Conservation (phyloP, 345 rosid genomes). For the Lepidium sativum region DNA sequence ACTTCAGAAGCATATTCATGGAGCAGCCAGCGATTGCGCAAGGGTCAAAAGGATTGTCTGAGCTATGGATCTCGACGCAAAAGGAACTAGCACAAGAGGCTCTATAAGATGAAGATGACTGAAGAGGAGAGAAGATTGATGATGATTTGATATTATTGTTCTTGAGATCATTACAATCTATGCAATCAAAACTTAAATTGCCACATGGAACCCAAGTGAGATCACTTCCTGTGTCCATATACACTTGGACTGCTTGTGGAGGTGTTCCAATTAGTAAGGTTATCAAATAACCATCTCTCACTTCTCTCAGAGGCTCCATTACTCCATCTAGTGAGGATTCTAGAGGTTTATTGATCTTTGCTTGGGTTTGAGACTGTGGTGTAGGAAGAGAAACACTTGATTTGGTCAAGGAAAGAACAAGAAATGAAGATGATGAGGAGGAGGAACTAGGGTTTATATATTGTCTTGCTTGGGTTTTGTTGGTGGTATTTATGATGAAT, state of each 20-base stretch:
- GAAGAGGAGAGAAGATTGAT: slow-evolving; percentile 49
- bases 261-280: slow-evolving; percentile 70
- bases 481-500: slow-evolving; percentile 8
- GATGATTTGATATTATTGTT: slow-evolving; percentile 28
- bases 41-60: slow-evolving; percentile 64
- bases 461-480: slow-evolving; percentile 31
- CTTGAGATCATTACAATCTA: slow-evolving; percentile 57
- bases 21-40: slow-evolving; percentile 71
- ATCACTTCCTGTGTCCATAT: slow-evolving; percentile 88
- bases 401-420: slow-evolving; percentile 46
- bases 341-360: slow-evolving; percentile 18
- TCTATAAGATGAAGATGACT: slow-evolving; percentile 48
- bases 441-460: slow-evolving; percentile 23
- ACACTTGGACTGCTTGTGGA: slow-evolving; percentile 62
- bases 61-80: slow-evolving; percentile 59
- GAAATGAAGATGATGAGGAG: slow-evolving; percentile 14
- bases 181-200: slow-evolving; percentile 59
- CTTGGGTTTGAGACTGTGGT: slow-evolving; percentile 27
- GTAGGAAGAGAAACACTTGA: slow-evolving; percentile 34
- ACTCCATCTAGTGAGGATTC: slow-evolving; percentile 23
- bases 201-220: slow-evolving; percentile 94
- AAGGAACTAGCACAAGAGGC: slow-evolving; percentile 50
- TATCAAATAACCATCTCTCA: slow-evolving; percentile 69
- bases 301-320: slow-evolving; percentile 55
- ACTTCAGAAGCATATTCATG: slow-evolving; percentile 41